Evolutionary conservation across 805 yeast genomes (phyloP).

Genomic region (Pichia ethanolica): DNA sequence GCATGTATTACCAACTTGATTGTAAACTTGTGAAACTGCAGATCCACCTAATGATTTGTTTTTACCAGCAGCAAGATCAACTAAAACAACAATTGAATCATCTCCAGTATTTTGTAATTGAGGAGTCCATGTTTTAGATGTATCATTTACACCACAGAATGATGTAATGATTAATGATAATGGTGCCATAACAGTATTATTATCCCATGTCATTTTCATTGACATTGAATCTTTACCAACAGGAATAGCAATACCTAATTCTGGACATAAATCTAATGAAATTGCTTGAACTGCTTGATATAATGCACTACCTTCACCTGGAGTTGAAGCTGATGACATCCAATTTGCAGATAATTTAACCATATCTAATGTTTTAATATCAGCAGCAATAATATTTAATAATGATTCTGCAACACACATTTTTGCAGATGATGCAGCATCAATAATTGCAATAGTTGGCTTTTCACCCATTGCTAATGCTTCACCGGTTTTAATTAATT

Average conservation of each 20-base stretch:
- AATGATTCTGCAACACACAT: slow-evolving; percentile 94
- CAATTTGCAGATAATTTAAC: slow-evolving; percentile 93
- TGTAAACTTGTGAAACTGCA: slow-evolving; percentile 88
- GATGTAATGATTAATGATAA: slow-evolving; percentile 86
- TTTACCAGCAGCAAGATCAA: slow-evolving; percentile 60
- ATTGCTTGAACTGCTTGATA: slow-evolving; percentile 97
- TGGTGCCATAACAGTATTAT: slow-evolving; percentile 92
- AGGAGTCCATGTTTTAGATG: slow-evolving; percentile 95
- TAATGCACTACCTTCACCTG: slow-evolving; percentile 90
- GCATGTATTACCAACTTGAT: slow-evolving; percentile 71
- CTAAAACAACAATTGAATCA: slow-evolving; percentile 62
- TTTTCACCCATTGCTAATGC: slow-evolving; percentile 97
- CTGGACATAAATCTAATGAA: slow-evolving; percentile 91
- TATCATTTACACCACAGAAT: slow-evolving; percentile 78
- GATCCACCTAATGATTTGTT: slow-evolving; percentile 78
- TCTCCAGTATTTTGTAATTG: slow-evolving; percentile 45
- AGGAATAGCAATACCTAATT: slow-evolving; percentile 83
- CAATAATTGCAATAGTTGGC: slow-evolving; percentile 82
- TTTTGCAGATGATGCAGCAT: slow-evolving; percentile 87
- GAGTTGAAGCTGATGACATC: slow-evolving; percentile 97
- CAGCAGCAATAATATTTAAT: slow-evolving; percentile 83
- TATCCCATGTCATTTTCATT: slow-evolving; percentile 97
- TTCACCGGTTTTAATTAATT: slow-evolving; percentile 76
- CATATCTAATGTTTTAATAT: slow-evolving; percentile 62
- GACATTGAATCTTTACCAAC: slow-evolving; percentile 99